Conservation (phyloP, 371 early-diverging fungal species). For the Phascolomyces articulosus region DNA sequence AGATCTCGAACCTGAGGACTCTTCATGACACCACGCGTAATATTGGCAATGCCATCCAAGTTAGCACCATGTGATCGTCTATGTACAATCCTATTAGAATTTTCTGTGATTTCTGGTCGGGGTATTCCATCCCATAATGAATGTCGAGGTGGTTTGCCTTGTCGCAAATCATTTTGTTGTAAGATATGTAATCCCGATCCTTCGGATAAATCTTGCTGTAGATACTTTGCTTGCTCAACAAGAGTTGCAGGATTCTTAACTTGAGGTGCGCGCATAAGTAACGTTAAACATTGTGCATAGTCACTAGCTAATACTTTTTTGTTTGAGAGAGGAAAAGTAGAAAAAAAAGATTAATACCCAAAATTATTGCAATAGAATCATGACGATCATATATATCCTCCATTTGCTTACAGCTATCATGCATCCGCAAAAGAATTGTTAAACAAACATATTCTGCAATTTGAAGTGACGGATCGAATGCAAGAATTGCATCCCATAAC, state of each 20-base stretch:
- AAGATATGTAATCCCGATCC: slow-evolving; percentile 60
- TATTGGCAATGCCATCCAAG: slow-evolving; percentile 32
- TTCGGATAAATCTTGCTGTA: slow-evolving; percentile 54
- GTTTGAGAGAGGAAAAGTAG: neutral
- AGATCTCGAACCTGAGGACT: slow-evolving; percentile 63
- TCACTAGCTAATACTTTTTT: slow-evolving; percentile 73
- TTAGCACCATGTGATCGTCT: slow-evolving; percentile 28
- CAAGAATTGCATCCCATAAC: slow-evolving; percentile 93
- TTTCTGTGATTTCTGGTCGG: neutral
- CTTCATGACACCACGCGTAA: slow-evolving; percentile 60
- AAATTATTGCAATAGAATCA: neutral
- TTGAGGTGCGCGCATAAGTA: slow-evolving; percentile 79
- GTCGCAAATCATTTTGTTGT: slow-evolving; percentile 57
- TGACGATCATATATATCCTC: neutral
- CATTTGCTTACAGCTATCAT: slow-evolving; percentile 70
- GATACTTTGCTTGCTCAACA: slow-evolving; percentile 68
- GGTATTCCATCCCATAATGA: slow-evolving; percentile 32
- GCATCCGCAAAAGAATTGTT: slow-evolving; percentile 73
- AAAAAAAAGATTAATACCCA: neutral
- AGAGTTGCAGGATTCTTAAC: slow-evolving; percentile 56
- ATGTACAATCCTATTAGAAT: slow-evolving; percentile 21
- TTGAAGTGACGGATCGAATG: slow-evolving; percentile 71
- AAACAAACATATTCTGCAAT: slow-evolving; percentile 84
- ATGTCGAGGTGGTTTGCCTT: slow-evolving; percentile 53
- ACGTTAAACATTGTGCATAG: slow-evolving; percentile 74